Evolutionary conservation across 257 asterid species (phyloP).

Genomic region (Solanum neorickii): DNA sequence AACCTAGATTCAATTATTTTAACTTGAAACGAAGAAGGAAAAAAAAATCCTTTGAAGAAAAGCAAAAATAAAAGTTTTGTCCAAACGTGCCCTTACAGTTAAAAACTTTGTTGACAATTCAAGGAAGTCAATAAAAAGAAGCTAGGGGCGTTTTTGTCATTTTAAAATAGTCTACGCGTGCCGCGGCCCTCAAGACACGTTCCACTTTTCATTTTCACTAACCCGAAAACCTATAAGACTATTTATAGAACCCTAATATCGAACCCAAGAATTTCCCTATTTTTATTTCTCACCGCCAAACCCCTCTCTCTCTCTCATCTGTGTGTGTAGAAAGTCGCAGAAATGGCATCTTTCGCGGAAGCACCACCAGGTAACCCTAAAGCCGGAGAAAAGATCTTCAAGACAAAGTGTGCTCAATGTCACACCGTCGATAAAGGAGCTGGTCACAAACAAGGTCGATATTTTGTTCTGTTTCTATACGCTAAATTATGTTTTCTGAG

Average conservation of each 20-base stretch:
- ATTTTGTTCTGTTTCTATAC: background rate
- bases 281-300: background rate
- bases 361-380: conserved; percentile 62
- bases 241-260: background rate
- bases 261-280: background rate
- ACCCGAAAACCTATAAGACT: conserved; percentile 1
- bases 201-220: background rate
- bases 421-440: conserved; percentile 90
- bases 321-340: background rate
- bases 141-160: background rate
- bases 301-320: background rate
- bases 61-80: background rate
- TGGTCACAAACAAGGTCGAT: conserved; percentile 82
- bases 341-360: conserved; percentile 64
- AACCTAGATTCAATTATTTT: no score
- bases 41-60: background rate
- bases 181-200: conserved; percentile 25
- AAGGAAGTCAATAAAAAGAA: background rate
- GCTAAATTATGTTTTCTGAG: background rate
- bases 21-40: background rate
- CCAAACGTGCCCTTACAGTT: background rate
- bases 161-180: conserved; percentile 1
- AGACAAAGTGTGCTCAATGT: conserved; percentile 84
- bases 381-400: conserved; percentile 78
- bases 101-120: background rate